Evolutionary conservation across 2,329 filamentous ascomycete genomes (phyloP), one percentile per base, ranked within the genome.

Genomic region (Fusarium ambrosium): DNA sequence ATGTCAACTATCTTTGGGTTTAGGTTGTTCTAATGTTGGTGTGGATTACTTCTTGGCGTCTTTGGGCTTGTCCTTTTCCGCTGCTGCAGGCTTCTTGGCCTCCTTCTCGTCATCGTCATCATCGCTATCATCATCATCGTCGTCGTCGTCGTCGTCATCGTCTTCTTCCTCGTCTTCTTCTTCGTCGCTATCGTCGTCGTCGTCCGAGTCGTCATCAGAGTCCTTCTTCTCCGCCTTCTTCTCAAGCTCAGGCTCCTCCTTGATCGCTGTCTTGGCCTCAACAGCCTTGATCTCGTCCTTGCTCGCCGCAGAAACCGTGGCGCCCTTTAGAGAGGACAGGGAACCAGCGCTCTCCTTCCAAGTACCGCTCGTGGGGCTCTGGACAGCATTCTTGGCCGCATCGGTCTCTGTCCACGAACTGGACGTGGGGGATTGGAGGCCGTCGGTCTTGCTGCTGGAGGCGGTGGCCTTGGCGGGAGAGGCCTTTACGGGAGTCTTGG

Each of bases 371-470:
- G 82, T 84, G 18, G 84, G 86, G 71, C 83, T 85, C 78, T 88
- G 87, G 51, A 87, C 73, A 20, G 81, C 78, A 61, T 80, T 79
- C 22, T 79, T 78, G 5, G 79, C 74, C 20, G 73, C 68, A 55
- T 80, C 77, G 62, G 64, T 72, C 66, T 63, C 64, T 36, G 74
- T 82, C 86, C 85, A 87, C n/a, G 84, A 83, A 9, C 83, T 81
- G 11, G 83, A 82, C 9, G 84, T 87, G 1, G 87, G 86, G 1
- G 86, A 87, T 70, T 87, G 86, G 24, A 88, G 81, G 6, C 83
- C 83, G 4, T 80, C 76, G 11, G 8, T 71, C 66, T 56, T 75
- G 66, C 66, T 76, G 24, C 62, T 66, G 29, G 36, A 34, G 34
- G 65, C 18, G 16, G 66, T 64, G n/a, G 65, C 11, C 58, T 64